A percentile compares a stretch with the other conserved stretches of the same genome.
phyloP scores from a whole-genome alignment of 1,284 basidiomycete species.

The Bondarzewia mesenterica region DNA sequence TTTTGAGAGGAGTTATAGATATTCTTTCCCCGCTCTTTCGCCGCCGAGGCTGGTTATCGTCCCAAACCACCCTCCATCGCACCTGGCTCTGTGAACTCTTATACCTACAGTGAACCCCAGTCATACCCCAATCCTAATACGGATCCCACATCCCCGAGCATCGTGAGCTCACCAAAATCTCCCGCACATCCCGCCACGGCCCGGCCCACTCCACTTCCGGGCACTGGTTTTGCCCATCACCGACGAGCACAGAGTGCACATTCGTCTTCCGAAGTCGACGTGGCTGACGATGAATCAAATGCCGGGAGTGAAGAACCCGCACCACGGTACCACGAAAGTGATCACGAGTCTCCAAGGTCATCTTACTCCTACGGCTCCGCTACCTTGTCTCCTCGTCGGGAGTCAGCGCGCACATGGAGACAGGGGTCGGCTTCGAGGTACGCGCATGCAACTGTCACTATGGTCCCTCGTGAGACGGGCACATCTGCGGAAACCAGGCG shows the following conservation, averaged over 20 bases:
- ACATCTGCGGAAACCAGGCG: constrained; percentile 5
- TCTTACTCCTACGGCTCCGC: background rate
- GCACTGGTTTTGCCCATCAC: background rate
- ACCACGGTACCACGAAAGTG: background rate
- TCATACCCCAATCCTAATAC: background rate
- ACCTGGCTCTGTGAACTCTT: constrained; percentile 10
- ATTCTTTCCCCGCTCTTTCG: constrained; percentile 68
- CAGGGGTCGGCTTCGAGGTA: background rate
- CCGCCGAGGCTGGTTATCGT: constrained; percentile 51
- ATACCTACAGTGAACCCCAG: background rate
- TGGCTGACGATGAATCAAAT: background rate
- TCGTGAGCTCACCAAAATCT: background rate
- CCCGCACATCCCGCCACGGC: background rate
- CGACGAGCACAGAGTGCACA: background rate
- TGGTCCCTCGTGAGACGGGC: constrained; percentile 1
- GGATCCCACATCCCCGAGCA: background rate
- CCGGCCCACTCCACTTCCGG: background rate
- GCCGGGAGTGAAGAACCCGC: background rate
- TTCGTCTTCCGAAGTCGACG: background rate
- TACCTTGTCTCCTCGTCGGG: background rate
- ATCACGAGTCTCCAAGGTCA: background rate
- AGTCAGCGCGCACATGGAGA: background rate
- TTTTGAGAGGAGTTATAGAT: constrained; percentile 31
- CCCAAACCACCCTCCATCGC: constrained; percentile 18
- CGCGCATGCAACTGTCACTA: constrained; percentile 1